Conservation (phyloP, 2,329 filamentous ascomycete genomes). For the Balansia obtecta region DNA sequence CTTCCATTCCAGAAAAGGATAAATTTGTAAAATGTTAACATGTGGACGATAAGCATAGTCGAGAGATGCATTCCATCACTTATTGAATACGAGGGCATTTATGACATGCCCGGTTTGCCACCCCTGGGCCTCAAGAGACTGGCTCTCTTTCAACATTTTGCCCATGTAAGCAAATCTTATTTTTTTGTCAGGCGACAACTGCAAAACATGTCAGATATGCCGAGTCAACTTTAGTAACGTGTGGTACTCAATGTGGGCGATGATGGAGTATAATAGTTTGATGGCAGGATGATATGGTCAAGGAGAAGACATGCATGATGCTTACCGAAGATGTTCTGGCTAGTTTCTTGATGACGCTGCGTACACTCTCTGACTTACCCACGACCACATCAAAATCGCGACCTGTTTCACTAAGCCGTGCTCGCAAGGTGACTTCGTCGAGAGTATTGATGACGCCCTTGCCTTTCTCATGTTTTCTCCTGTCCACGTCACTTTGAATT, state of each 20-base stretch:
- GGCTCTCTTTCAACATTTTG: constrained; percentile 59
- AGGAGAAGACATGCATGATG: neutral
- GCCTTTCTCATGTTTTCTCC: constrained; percentile 44
- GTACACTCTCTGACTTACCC: constrained; percentile 49
- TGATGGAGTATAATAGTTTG: neutral
- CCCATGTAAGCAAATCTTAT: constrained; percentile 72
- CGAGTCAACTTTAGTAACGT: too few relatives aligned
- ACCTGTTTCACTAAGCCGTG: constrained; percentile 53
- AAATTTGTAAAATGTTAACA: neutral
- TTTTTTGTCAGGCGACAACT: constrained; percentile 46
- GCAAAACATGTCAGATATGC: neutral
- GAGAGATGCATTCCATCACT: constrained; percentile 14
- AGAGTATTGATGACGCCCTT: constrained; percentile 41
- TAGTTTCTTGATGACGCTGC: constrained; percentile 50
- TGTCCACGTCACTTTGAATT: constrained; percentile 21
- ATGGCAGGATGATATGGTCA: neutral
- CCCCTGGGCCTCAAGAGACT: constrained; percentile 54
- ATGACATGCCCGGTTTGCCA: constrained; percentile 67
- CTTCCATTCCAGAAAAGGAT: neutral
- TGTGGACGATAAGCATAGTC: neutral
- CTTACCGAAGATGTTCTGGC: constrained; percentile 11
- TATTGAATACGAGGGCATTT: constrained; percentile 58
- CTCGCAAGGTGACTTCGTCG: constrained; percentile 44
- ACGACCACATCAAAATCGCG: constrained; percentile 50
- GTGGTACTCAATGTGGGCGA: neutral